Evolutionary conservation across 2,329 filamentous ascomycete genomes (phyloP).

Genomic region (Colletotrichum agaves): DNA sequence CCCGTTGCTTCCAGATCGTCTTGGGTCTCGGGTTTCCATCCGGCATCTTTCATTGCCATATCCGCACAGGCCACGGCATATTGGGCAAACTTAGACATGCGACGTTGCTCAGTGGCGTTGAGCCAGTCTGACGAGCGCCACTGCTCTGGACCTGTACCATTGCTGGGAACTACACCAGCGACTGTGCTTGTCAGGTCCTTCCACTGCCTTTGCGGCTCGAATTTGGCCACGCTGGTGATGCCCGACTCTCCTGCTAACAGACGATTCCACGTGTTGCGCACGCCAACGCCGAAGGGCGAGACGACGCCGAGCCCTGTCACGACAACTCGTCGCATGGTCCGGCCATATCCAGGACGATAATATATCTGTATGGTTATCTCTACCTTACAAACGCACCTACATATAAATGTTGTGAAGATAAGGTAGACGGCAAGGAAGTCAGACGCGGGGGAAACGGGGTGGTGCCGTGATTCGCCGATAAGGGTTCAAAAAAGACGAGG

Average conservation of each 20-base stretch:
- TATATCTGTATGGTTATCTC: constrained; percentile 14
- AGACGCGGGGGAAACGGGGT: constrained; percentile 5
- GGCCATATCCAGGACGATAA: constrained; percentile 50
- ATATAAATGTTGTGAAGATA: constrained; percentile 3
- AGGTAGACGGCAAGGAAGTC: neutral
- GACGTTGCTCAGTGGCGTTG: constrained; percentile 67
- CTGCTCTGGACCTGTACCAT: constrained; percentile 48
- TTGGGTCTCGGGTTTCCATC: constrained; percentile 72
- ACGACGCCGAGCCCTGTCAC: constrained; percentile 86
- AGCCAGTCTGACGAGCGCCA: constrained; percentile 68
- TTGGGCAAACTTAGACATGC: constrained; percentile 92
- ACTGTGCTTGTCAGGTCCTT: constrained; percentile 83
- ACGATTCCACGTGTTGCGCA: constrained; percentile 81
- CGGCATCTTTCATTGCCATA: constrained; percentile 86
- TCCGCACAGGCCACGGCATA: constrained; percentile 88
- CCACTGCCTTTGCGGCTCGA: constrained; percentile 69
- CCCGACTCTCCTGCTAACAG: constrained; percentile 84
- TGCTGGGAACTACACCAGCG: constrained; percentile 79
- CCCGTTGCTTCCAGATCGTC: constrained; percentile 81
- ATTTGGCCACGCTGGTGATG: constrained; percentile 76
- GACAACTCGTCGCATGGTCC: constrained; percentile 76
- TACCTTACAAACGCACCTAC: constrained; percentile 15
- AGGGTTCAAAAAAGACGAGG: neutral
- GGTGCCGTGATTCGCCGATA: neutral
- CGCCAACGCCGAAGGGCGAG: constrained; percentile 84